Percentiles rank a stretch among this genome's conserved stretches.
These are phyloP conservation scores for Neospermospora avenae DNA, from an alignment of 2,329 filamentous ascomycete species.

Conservation along the genomic window DNA sequence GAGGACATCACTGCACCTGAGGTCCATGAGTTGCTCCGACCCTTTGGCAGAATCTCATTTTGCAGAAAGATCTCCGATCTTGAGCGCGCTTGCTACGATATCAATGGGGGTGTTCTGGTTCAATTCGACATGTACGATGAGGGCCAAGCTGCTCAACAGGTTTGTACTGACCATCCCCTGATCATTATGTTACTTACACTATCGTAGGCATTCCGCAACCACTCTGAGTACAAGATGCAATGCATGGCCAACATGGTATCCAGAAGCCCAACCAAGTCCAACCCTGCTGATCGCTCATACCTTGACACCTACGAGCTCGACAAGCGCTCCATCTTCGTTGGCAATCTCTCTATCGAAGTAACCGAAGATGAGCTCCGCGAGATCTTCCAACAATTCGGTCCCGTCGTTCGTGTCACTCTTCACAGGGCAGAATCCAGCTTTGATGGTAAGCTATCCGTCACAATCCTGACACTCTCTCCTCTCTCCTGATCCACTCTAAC, in stretches of 20 bases:
- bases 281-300: conserved; percentile 22
- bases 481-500: conserved; percentile 15
- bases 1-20: conserved; percentile 42
- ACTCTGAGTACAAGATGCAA: conserved; percentile 35
- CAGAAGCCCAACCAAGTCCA: conserved; percentile 3
- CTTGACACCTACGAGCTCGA: conserved; percentile 43
- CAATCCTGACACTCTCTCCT: background rate
- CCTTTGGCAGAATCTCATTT: conserved; percentile 43
- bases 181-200: conserved; percentile 7
- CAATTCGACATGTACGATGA: conserved; percentile 51
- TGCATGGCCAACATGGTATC: conserved; percentile 34
- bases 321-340: conserved; percentile 47
- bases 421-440: conserved; percentile 32
- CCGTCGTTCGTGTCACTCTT: conserved; percentile 37
- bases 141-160: conserved; percentile 46
- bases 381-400: conserved; percentile 40
- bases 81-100: conserved; percentile 31
- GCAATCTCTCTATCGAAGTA: conserved; percentile 41
- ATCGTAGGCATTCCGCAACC: conserved; percentile 30
- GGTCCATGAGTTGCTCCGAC: conserved; percentile 41
- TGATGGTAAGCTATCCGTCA: conserved; percentile 23
- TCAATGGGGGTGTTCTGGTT: conserved; percentile 41
- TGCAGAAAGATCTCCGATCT: conserved; percentile 25
- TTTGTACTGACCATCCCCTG: conserved; percentile 35
- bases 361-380: conserved; percentile 38